A percentile compares a stretch with the other conserved stretches of the same genome.
phyloP scores from a whole-genome alignment of 2,329 filamentous ascomycete species.

The Scedosporium aurantiacum region DNA sequence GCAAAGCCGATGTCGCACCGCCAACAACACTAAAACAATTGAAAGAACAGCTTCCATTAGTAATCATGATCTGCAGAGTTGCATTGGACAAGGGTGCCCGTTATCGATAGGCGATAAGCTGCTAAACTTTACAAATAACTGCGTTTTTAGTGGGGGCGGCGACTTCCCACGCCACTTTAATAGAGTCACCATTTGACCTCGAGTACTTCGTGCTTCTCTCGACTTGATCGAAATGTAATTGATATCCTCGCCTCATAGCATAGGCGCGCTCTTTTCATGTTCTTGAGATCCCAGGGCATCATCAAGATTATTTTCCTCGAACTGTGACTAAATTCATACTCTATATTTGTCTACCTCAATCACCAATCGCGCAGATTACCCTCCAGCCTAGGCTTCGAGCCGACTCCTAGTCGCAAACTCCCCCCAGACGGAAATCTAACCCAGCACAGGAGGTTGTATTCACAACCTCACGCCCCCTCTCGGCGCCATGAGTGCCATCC shows the following conservation, averaged over 20 bases:
- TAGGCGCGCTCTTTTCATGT: too few relatives aligned
- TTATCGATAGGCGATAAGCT: background rate
- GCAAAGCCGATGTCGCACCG: too few relatives aligned
- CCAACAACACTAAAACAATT: too few relatives aligned
- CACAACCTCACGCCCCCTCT: background rate
- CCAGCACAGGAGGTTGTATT: background rate
- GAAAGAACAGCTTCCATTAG: background rate
- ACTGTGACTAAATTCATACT: background rate
- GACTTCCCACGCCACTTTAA: background rate
- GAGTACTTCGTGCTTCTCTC: too few relatives aligned
- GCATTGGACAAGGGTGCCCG: background rate
- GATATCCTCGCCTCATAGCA: too few relatives aligned
- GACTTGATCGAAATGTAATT: background rate
- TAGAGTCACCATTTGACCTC: too few relatives aligned
- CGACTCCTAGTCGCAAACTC: background rate
- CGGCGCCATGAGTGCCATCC: constrained; percentile 79
- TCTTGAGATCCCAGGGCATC: background rate
- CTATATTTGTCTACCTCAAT: background rate
- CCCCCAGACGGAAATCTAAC: background rate
- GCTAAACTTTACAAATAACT: background rate
- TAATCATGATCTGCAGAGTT: background rate
- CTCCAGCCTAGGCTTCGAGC: background rate
- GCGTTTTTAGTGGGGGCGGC: background rate
- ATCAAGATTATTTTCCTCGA: background rate
- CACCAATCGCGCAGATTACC: background rate